Percentiles rank a stretch among this genome's conserved stretches.
Conservation (phyloP, 371 early-diverging fungal genomes). For the Parasitella parasitica region DNA sequence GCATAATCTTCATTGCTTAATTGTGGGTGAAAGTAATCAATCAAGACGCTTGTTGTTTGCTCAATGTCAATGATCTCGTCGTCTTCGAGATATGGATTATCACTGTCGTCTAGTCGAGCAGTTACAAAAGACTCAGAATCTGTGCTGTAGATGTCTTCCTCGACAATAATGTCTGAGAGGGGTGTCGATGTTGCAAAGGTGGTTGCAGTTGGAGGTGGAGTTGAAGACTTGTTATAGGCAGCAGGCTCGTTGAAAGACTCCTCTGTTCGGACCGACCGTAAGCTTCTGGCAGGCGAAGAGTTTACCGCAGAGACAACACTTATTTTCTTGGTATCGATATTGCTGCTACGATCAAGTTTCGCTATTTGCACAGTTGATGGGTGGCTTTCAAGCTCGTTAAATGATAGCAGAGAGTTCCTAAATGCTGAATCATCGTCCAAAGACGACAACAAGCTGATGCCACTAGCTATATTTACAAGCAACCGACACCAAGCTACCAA, state of each 20-base stretch:
- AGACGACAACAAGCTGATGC: constrained; percentile 5
- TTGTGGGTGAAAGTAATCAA: background rate
- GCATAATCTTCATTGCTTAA: background rate
- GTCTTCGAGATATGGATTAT: constrained; percentile 43
- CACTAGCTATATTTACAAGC: constrained; percentile 7
- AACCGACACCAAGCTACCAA: constrained; percentile 19
- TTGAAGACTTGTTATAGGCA: background rate
- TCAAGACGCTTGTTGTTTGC: constrained; percentile 26
- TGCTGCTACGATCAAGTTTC: background rate
- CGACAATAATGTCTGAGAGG: constrained; percentile 17
- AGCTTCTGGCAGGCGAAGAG: constrained; percentile 17
- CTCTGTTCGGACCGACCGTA: constrained; percentile 2
- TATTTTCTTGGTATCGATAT: constrained; percentile 18
- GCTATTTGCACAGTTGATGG: background rate
- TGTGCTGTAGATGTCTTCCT: constrained; percentile 70
- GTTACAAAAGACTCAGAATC: constrained; percentile 75
- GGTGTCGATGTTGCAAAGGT: background rate
- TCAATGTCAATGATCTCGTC: constrained; percentile 54
- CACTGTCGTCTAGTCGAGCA: constrained; percentile 58
- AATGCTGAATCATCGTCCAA: constrained; percentile 10
- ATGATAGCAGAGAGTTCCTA: background rate
- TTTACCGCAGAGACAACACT: background rate
- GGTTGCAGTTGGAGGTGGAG: background rate
- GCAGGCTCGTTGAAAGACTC: constrained; percentile 16
- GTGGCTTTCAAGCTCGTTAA: background rate